phyloP scores from a whole-genome alignment of 106 monocot genomes.

The Acorus calamus region DNA sequence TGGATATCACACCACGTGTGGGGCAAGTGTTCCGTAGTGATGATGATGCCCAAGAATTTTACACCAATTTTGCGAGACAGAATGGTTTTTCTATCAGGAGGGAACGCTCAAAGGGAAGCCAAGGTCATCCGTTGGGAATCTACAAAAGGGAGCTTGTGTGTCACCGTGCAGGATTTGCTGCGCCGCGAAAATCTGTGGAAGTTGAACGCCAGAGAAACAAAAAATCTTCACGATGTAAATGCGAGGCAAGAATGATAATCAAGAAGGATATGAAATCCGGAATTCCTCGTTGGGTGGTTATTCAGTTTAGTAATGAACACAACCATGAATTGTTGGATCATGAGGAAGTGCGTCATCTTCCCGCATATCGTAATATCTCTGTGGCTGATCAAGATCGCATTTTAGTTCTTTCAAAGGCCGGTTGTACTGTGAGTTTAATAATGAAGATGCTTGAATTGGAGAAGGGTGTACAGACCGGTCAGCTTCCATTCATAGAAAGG shows the following conservation, averaged over 20 bases:
- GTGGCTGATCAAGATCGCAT: conserved; percentile 49
- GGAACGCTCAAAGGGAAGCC: conserved; percentile 79
- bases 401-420: conserved; percentile 47
- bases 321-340: conserved; percentile 71
- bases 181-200: conserved; percentile 37
- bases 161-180: conserved; percentile 61
- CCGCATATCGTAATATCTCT: conserved; percentile 43
- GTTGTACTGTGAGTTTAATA: conserved; percentile 51
- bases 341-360: conserved; percentile 32
- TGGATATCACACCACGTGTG: conserved; percentile 34
- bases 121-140: conserved; percentile 66
- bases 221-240: conserved; percentile 63
- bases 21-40: conserved; percentile 67
- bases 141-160: conserved; percentile 79
- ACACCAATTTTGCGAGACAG: conserved; percentile 47
- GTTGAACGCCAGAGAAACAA: conserved; percentile 48
- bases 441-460: conserved; percentile 69
- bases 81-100: conserved; percentile 72
- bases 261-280: conserved; percentile 49
- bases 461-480: conserved; percentile 37
- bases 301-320: conserved; percentile 67
- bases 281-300: conserved; percentile 47
- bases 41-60: conserved; percentile 73
- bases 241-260: conserved; percentile 80
- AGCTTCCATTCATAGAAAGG: conserved; percentile 55